Conservation (phyloP, 1,284 basidiomycete species). For the Tylopilus sp. region DNA sequence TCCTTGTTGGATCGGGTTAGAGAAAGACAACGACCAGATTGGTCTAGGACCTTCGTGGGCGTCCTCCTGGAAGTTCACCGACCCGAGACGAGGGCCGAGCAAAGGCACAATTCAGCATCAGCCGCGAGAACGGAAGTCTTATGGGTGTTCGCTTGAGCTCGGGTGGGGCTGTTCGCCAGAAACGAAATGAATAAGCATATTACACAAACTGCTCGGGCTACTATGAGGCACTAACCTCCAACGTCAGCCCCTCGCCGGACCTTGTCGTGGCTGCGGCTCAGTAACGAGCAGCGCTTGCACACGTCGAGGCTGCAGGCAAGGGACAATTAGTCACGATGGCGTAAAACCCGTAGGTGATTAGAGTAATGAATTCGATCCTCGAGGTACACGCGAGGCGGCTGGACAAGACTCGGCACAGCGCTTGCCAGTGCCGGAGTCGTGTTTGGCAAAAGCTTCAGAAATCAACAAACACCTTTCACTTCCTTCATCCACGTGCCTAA, state of each 20-base stretch:
- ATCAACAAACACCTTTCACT: constrained; percentile 22
- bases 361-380: constrained; percentile 23
- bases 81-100: constrained; percentile 4
- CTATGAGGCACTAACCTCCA: too few relatives aligned
- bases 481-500: constrained; percentile 4
- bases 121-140: too few relatives aligned
- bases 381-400: constrained; percentile 25
- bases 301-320: not conserved
- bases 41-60: not conserved
- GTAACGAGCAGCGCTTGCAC: not conserved
- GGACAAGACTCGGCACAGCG: not conserved
- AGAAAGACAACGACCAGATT: constrained; percentile 4
- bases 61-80: constrained; percentile 4
- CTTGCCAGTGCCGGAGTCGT: constrained; percentile 10
- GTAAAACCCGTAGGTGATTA: constrained; percentile 17
- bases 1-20: constrained; percentile 11
- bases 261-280: not conserved
- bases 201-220: not conserved
- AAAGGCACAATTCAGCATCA: not conserved
- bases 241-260: not conserved
- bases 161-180: constrained; percentile 7
- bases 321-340: constrained; percentile 7
- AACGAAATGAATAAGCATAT: constrained; percentile 1
- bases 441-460: constrained; percentile 26
- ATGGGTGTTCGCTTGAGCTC: constrained; percentile 10